phyloP scores from a whole-genome alignment of 331 rosid genomes.

The Spiraea crenata region DNA sequence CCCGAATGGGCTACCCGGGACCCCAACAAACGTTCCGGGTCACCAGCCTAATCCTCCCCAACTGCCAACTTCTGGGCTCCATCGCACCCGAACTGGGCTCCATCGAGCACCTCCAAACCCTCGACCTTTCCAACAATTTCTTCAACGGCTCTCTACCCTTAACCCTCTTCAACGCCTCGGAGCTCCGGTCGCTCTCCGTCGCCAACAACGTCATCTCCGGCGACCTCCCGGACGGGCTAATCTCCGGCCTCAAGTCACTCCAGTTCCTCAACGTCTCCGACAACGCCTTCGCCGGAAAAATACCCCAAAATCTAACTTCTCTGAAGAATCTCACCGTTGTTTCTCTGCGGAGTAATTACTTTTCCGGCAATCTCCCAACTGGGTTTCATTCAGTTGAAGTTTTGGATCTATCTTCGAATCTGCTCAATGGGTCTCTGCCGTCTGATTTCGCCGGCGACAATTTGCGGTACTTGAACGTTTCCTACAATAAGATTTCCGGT shows the following conservation, averaged over 20 bases:
- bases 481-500: constrained; percentile 82
- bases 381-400: constrained; percentile 46
- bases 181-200: constrained; percentile 67
- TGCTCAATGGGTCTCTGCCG: constrained; percentile 77
- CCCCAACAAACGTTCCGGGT: constrained; percentile 55
- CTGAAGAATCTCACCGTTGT: constrained; percentile 55
- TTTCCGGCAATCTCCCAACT: constrained; percentile 57
- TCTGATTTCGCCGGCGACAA: constrained; percentile 46
- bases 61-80: constrained; percentile 72
- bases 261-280: constrained; percentile 75
- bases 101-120: constrained; percentile 55
- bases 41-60: constrained; percentile 62
- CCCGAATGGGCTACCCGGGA: constrained; percentile 40
- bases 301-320: constrained; percentile 53
- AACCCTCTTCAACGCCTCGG: constrained; percentile 73
- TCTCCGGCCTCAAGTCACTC: constrained; percentile 50
- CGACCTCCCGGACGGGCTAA: constrained; percentile 46
- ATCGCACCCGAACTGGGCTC: constrained; percentile 59
- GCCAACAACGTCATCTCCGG: constrained; percentile 80
- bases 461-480: constrained; percentile 64
- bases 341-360: constrained; percentile 67
- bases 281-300: constrained; percentile 69
- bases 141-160: constrained; percentile 72
- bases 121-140: constrained; percentile 83
- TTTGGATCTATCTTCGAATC: constrained; percentile 84